phyloP scores from a whole-genome alignment of 805 yeast species.

The Wickerhamiella shivajii region DNA sequence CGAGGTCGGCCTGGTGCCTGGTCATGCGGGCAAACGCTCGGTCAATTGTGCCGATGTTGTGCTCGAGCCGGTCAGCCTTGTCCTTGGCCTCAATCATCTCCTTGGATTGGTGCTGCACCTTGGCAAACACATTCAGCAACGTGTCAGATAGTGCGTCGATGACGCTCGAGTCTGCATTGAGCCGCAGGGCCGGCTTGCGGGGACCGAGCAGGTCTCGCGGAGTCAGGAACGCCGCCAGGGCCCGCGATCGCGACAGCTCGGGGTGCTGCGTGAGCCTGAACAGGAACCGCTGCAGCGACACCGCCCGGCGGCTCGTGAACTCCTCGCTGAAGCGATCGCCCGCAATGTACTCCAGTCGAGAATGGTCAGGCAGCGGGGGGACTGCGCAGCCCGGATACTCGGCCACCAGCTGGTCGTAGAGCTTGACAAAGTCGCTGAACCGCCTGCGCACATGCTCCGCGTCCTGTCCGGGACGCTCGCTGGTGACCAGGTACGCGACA shows the following conservation, averaged over 20 bases:
- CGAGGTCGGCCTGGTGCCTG: slow-evolving; percentile 56
- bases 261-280: slow-evolving; percentile 65
- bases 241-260: slow-evolving; percentile 48
- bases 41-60: slow-evolving; percentile 66
- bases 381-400: slow-evolving; percentile 77
- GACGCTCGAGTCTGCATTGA: slow-evolving; percentile 27
- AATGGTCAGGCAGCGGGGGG: slow-evolving; percentile 91
- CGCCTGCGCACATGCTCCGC: slow-evolving; percentile 48
- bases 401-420: slow-evolving; percentile 56
- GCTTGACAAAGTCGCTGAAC: slow-evolving; percentile 71
- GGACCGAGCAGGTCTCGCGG: slow-evolving; percentile 22
- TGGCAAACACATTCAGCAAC: slow-evolving; percentile 85
- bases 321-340: slow-evolving; percentile 83
- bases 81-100: slow-evolving; percentile 77
- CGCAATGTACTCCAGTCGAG: slow-evolving; percentile 77
- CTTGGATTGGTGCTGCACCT: slow-evolving; percentile 44
- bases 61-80: slow-evolving; percentile 69
- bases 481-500: slow-evolving; percentile 54
- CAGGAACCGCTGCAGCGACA: slow-evolving; percentile 64
- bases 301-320: slow-evolving; percentile 70
- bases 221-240: slow-evolving; percentile 57
- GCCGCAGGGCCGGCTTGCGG: not conserved
- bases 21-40: slow-evolving; percentile 59
- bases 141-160: slow-evolving; percentile 80
- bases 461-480: slow-evolving; percentile 25